These are phyloP conservation scores for Phyllosticta citrichinensis DNA, from an alignment of 2,329 filamentous ascomycete genomes.

Conservation along the genomic window DNA sequence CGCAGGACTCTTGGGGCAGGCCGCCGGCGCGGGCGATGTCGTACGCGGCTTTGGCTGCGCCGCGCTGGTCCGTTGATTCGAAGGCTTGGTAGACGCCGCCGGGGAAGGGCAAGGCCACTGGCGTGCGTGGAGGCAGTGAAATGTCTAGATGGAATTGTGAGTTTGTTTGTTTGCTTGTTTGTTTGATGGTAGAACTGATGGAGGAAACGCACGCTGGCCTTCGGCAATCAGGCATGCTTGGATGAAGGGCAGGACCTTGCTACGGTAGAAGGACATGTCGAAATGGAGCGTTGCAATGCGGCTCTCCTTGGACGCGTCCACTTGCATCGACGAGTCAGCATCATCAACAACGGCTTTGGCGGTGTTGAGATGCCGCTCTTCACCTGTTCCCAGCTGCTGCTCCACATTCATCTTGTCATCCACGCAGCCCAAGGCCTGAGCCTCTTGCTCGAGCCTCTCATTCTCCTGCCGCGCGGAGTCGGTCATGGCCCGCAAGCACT, in stretches of 20 bases:
- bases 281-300: neutral
- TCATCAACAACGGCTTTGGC: neutral
- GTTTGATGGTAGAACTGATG: neutral
- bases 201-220: neutral
- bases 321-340: neutral
- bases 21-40: neutral
- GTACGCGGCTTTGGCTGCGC: neutral
- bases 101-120: neutral
- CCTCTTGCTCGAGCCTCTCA: neutral
- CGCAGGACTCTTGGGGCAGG: neutral
- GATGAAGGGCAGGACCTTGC: neutral
- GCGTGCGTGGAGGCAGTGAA: neutral
- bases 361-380: neutral
- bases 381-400: neutral
- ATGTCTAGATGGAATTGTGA: neutral
- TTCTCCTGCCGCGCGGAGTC: neutral
- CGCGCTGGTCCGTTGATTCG: neutral
- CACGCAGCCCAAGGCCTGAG: neutral
- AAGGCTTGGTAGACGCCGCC: neutral
- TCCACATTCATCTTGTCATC: neutral
- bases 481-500: neutral
- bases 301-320: neutral
- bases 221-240: neutral
- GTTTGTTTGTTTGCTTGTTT: neutral
- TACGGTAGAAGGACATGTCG: neutral